phyloP scores from a whole-genome alignment of 2,329 filamentous ascomycete species.

The Aureobasidium sp. region DNA sequence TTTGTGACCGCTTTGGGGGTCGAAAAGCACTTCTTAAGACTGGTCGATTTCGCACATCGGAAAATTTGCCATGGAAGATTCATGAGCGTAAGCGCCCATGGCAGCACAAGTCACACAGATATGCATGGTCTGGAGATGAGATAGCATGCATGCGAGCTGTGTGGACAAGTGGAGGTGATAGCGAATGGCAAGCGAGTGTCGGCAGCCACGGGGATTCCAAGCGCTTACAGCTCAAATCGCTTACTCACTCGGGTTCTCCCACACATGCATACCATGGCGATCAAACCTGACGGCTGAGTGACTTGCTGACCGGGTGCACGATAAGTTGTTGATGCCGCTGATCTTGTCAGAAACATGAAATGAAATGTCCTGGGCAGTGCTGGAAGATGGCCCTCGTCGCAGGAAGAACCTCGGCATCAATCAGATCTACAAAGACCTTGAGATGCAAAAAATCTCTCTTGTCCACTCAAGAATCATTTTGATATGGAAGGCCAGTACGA shows the following conservation, averaged over 20 bases:
- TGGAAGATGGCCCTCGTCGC: neutral
- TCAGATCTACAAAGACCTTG: neutral
- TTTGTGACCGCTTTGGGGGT: neutral
- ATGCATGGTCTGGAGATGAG: conserved; percentile 1
- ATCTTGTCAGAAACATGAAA: neutral
- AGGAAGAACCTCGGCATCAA: neutral
- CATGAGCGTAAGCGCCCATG: neutral
- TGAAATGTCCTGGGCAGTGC: neutral
- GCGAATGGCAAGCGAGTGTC: conserved; percentile 4
- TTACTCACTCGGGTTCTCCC: neutral
- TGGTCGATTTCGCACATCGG: neutral
- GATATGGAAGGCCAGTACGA: neutral
- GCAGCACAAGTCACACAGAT: conserved; percentile 2
- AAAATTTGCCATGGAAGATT: neutral
- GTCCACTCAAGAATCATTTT: neutral
- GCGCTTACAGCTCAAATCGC: conserved; percentile 9
- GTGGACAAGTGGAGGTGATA: neutral
- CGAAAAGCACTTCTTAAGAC: neutral
- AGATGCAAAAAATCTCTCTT: neutral
- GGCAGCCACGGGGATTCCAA: neutral
- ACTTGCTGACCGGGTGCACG: neutral
- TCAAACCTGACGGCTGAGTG: too few relatives aligned
- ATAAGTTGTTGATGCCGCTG: neutral
- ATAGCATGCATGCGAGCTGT: neutral
- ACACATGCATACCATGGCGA: neutral